Percentiles rank a stretch among this genome's conserved stretches.
Evolutionary conservation across 257 asterid genomes (phyloP).

Genomic region (Ocimum tenuiflorum): DNA sequence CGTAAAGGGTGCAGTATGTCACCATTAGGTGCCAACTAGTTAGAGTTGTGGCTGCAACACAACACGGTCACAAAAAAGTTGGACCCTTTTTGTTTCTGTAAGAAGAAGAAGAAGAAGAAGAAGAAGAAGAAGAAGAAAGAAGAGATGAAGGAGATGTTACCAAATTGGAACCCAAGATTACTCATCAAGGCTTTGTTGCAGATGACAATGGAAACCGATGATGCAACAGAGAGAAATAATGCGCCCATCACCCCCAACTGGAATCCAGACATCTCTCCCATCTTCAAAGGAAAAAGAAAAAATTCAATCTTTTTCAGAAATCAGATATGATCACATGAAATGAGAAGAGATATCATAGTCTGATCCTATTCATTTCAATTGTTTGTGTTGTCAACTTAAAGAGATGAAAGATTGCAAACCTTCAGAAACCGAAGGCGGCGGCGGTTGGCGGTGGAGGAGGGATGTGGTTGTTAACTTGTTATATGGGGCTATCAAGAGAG

Average conservation of each 20-base stretch:
- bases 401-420: not conserved
- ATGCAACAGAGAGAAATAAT: constrained; percentile 72
- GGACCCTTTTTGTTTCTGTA: too few relatives aligned
- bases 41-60: constrained; percentile 67
- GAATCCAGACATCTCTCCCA: constrained; percentile 75
- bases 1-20: constrained; percentile 65
- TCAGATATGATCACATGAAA: not conserved
- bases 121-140: not conserved
- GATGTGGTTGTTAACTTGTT: too few relatives aligned
- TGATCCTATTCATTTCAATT: too few relatives aligned
- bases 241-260: constrained; percentile 84
- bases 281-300: constrained; percentile 18
- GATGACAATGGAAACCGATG: constrained; percentile 84
- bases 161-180: constrained; percentile 82
- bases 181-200: constrained; percentile 92
- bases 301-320: too few relatives aligned
- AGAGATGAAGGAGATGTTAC: constrained; percentile 25
- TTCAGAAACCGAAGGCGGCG: not conserved
- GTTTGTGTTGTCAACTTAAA: too few relatives aligned
- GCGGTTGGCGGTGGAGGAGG: not conserved
- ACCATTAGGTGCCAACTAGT: constrained; percentile 46
- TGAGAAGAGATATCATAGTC: not conserved
- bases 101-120: not conserved
- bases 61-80: too few relatives aligned
- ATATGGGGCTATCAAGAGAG: not conserved